Evolutionary conservation across 2,329 filamentous ascomycete species (phyloP).

Genomic region (Aureobasidium sp.): DNA sequence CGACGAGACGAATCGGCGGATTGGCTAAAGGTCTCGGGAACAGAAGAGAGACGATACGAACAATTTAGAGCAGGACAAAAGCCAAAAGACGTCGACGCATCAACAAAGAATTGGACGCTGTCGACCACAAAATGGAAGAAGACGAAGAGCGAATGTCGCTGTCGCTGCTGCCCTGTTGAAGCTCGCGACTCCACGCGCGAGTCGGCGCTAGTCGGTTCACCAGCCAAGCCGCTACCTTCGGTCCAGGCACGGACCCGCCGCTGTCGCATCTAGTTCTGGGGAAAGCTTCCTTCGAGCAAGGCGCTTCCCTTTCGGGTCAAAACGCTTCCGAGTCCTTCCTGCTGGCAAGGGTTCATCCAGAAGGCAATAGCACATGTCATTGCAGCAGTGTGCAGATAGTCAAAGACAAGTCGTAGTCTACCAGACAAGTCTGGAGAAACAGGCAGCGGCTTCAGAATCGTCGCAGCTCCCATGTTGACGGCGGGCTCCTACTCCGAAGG

Average conservation of each 20-base stretch:
- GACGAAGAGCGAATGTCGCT: neutral
- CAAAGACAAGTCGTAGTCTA: too few species aligned
- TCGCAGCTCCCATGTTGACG: too few species aligned
- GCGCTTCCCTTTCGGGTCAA: too few species aligned
- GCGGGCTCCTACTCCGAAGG: neutral
- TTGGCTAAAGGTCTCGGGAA: neutral
- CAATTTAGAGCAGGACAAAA: constrained; percentile 11
- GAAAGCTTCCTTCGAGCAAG: neutral
- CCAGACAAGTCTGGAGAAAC: neutral
- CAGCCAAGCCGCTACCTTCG: neutral
- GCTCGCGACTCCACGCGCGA: neutral
- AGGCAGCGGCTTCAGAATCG: too few species aligned
- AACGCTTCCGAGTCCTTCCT: neutral
- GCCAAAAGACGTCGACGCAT: constrained; percentile 3
- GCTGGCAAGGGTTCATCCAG: too few species aligned
- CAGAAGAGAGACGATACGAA: constrained; percentile 14
- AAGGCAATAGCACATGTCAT: too few species aligned
- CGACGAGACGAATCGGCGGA: neutral
- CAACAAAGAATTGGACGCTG: constrained; percentile 2
- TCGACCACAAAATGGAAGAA: neutral
- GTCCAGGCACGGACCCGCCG: neutral
- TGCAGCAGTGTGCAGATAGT: neutral
- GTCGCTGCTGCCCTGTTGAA: neutral
- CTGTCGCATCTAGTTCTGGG: neutral
- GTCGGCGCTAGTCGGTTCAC: neutral